Conservation (phyloP, 371 early-diverging fungal genomes). For the Mortierella sp. region DNA sequence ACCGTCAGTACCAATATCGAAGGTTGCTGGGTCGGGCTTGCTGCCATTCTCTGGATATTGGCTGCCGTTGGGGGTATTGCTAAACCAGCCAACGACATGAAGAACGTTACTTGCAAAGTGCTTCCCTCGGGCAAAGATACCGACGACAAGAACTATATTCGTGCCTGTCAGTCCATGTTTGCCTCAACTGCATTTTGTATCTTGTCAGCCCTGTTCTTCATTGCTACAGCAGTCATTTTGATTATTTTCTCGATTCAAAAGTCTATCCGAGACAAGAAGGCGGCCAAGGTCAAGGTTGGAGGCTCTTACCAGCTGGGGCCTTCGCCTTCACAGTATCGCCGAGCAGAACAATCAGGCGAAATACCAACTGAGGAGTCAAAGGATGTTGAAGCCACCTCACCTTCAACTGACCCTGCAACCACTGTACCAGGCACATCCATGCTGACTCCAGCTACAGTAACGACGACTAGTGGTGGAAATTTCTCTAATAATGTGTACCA, state of each 20-base stretch:
- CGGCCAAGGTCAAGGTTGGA: constrained; percentile 26
- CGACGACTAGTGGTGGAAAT: not conserved
- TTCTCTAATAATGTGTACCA: constrained; percentile 45
- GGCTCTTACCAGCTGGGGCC: constrained; percentile 25
- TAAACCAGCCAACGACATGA: constrained; percentile 51
- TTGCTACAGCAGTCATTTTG: constrained; percentile 23
- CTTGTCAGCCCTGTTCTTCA: constrained; percentile 38
- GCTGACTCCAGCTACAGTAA: constrained; percentile 10
- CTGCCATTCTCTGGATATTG: constrained; percentile 36
- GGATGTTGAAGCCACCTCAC: constrained; percentile 28
- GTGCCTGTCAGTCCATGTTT: constrained; percentile 53
- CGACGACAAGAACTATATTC: constrained; percentile 43
- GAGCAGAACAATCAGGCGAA: constrained; percentile 29
- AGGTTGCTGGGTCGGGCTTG: constrained; percentile 46
- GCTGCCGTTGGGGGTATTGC: constrained; percentile 51
- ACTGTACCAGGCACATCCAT: constrained; percentile 7
- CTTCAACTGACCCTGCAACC: constrained; percentile 14
- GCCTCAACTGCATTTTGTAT: constrained; percentile 49
- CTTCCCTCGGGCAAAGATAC: constrained; percentile 35
- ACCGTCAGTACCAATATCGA: constrained; percentile 37
- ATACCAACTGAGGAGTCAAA: constrained; percentile 23
- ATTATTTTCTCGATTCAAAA: constrained; percentile 27
- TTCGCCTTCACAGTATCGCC: constrained; percentile 33
- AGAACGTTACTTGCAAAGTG: constrained; percentile 35
- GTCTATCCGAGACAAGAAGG: constrained; percentile 23